phyloP scores from a whole-genome alignment of 2,329 filamentous ascomycete species.

The Pseudogymnoascus sp. region DNA sequence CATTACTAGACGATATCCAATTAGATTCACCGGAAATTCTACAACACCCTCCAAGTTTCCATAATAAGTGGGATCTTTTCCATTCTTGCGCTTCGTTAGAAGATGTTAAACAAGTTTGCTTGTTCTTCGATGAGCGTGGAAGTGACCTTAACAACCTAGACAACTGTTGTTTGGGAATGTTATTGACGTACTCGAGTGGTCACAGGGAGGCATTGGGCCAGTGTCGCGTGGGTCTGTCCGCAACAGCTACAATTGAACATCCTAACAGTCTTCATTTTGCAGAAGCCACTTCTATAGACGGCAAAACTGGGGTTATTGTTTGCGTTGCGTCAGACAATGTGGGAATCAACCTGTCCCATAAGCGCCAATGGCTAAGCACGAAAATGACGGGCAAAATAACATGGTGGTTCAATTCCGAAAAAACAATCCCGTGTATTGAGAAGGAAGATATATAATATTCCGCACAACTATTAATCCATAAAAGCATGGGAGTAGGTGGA shows the following conservation, averaged over 20 bases:
- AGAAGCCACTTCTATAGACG: not conserved
- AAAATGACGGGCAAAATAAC: not conserved
- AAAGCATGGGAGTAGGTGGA: too few species aligned
- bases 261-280: not conserved
- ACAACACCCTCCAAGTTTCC: not conserved
- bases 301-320: not conserved
- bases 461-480: not conserved
- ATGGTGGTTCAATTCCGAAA: slow-evolving; percentile 8
- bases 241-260: not conserved
- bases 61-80: not conserved
- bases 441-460: not conserved
- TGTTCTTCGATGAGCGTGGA: slow-evolving; percentile 8
- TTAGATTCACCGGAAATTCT: not conserved
- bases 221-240: slow-evolving; percentile 10
- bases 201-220: slow-evolving; percentile 3
- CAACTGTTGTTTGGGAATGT: slow-evolving; percentile 5
- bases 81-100: slow-evolving; percentile 9
- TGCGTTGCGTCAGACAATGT: not conserved
- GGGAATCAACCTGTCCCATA: not conserved
- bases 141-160: slow-evolving; percentile 5
- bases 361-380: not conserved
- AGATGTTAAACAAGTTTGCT: slow-evolving; percentile 10
- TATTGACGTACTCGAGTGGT: not conserved
- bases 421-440: not conserved
- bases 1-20: not conserved